A percentile compares a stretch with the other conserved stretches of the same genome.
These are phyloP conservation scores for Colletotrichum abscissum DNA, from an alignment of 2,329 filamentous ascomycete genomes.

Conservation along the genomic window DNA sequence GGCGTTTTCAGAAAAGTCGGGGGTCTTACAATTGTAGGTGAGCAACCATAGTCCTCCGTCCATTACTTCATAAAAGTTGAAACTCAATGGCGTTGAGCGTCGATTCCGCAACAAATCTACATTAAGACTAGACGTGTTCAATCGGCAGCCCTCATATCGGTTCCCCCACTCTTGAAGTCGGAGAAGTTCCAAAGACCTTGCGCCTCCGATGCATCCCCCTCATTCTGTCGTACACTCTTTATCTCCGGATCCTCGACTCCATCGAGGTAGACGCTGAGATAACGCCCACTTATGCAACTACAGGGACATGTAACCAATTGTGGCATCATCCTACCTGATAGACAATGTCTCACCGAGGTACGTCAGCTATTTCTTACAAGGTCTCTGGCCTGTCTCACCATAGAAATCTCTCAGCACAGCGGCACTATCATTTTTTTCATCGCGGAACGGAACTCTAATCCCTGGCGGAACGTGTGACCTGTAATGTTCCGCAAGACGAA, in stretches of 20 bases:
- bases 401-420: neutral
- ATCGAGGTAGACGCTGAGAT: neutral
- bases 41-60: neutral
- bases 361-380: neutral
- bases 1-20: neutral
- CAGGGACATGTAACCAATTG: conserved; percentile 9
- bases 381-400: neutral
- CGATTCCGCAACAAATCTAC: neutral
- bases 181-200: neutral
- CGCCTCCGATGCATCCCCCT: neutral
- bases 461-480: conserved; percentile 22
- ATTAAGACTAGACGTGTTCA: neutral
- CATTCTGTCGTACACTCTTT: neutral
- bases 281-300: conserved; percentile 1
- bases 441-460: conserved; percentile 18
- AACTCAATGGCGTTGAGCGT: neutral
- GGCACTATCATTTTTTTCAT: neutral
- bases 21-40: too few species aligned
- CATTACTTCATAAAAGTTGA: neutral
- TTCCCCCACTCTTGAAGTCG: neutral
- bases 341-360: neutral
- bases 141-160: neutral
- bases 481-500: neutral
- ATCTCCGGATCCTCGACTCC: neutral
- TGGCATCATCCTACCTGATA: neutral